These are phyloP conservation scores for Rubia peregrina DNA, from an alignment of 305 asterid genomes.

Conservation along the genomic window DNA sequence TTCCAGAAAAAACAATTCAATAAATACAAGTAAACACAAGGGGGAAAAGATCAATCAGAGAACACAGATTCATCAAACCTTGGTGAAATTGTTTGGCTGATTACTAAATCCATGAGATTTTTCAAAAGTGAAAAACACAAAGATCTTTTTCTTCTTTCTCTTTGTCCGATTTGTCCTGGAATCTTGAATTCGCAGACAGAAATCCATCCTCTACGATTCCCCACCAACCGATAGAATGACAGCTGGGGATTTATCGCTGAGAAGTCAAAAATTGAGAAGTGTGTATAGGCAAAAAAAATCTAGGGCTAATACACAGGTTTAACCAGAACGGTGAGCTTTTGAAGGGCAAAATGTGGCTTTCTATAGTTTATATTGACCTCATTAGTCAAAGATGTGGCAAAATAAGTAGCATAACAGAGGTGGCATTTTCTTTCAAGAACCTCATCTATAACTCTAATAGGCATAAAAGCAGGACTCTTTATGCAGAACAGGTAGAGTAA, in stretches of 20 bases:
- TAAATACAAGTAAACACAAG: not conserved
- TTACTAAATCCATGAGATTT: slow-evolving; percentile 5
- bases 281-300: not conserved
- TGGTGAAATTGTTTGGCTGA: not conserved
- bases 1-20: not conserved
- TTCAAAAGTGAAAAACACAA: not conserved
- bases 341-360: not conserved
- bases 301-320: not conserved
- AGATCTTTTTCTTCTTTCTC: slow-evolving; percentile 5
- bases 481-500: not conserved
- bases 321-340: not conserved
- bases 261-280: not conserved
- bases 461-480: not conserved
- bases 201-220: not conserved
- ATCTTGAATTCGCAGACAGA: not conserved
- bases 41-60: not conserved
- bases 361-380: not conserved
- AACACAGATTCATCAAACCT: not conserved
- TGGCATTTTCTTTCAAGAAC: not conserved
- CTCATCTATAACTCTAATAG: not conserved
- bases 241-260: not conserved
- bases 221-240: not conserved
- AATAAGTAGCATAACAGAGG: not conserved
- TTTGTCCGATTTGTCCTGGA: not conserved
- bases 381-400: not conserved